A percentile compares a stretch with the other conserved stretches of the same genome.
phyloP scores from a whole-genome alignment of 768 basidiomycete genomes.

The Amanita thiersii region DNA sequence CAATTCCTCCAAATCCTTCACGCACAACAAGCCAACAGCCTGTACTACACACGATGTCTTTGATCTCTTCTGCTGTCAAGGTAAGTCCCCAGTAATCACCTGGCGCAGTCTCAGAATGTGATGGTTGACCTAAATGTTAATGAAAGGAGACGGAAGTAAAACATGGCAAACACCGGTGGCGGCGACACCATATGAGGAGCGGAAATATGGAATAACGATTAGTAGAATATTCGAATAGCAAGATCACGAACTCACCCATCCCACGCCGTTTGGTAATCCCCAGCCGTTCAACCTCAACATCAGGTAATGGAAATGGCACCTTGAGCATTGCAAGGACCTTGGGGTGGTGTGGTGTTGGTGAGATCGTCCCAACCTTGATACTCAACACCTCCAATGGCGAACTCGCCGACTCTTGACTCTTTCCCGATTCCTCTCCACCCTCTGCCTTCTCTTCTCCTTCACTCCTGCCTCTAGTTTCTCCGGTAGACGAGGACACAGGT shows the following conservation, averaged over 20 bases:
- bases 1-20: conserved; percentile 89
- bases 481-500: neutral
- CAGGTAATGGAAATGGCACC: conserved; percentile 82
- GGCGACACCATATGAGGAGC: too few species aligned
- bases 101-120: conserved; percentile 7
- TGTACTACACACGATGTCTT: conserved; percentile 84
- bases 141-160: conserved; percentile 7
- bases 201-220: conserved; percentile 5
- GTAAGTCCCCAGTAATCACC: conserved; percentile 37
- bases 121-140: conserved; percentile 6
- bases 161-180: neutral
- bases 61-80: conserved; percentile 86
- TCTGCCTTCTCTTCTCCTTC: conserved; percentile 8
- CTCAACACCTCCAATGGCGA: conserved; percentile 27
- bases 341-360: conserved; percentile 92
- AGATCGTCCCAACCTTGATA: conserved; percentile 76
- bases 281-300: conserved; percentile 65
- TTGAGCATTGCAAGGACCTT: conserved; percentile 90
- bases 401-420: conserved; percentile 9
- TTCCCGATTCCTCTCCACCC: conserved; percentile 9
- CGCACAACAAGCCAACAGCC: conserved; percentile 88
- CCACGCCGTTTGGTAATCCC: conserved; percentile 39
- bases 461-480: neutral
- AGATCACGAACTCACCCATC: conserved; percentile 21
- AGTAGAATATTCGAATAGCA: conserved; percentile 10